phyloP scores from a whole-genome alignment of 176 grass and related monocot species.

The Paspalum vaginatum region DNA sequence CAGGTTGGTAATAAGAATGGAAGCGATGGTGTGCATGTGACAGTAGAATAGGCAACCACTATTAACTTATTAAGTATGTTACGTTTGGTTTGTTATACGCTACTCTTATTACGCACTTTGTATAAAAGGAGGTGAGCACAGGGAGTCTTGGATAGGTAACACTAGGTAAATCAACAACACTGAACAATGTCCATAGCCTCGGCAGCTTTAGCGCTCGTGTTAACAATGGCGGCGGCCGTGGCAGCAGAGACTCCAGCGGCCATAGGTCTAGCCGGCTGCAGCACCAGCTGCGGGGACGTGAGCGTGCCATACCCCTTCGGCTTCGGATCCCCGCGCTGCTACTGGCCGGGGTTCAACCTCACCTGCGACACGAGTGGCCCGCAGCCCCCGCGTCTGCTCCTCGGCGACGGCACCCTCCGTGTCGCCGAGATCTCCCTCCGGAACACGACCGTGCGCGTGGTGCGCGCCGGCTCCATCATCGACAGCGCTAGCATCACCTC shows the following conservation, averaged over 20 bases:
- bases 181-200: neutral
- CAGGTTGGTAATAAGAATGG: no score
- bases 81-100: no score
- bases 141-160: no score
- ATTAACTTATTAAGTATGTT: no score
- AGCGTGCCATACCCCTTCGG: slow-evolving; percentile 54
- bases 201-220: neutral
- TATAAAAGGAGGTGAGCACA: no score
- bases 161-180: neutral
- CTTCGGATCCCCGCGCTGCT: slow-evolving; percentile 30
- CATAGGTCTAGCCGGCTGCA: slow-evolving; percentile 20
- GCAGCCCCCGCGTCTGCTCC: neutral
- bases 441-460: neutral
- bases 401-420: slow-evolving; percentile 35
- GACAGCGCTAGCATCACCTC: neutral
- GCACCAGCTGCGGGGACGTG: slow-evolving; percentile 40
- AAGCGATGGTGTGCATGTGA: no score
- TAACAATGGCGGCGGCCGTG: neutral
- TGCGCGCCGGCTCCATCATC: slow-evolving; percentile 11
- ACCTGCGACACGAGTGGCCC: slow-evolving; percentile 36
- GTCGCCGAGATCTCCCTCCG: slow-evolving; percentile 40
- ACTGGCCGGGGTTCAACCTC: slow-evolving; percentile 46
- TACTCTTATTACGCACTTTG: no score
- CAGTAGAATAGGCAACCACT: no score
- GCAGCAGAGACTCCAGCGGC: neutral